Evolutionary conservation across 1,284 basidiomycete genomes (phyloP).

Genomic region (Rhodotorula sp.): DNA sequence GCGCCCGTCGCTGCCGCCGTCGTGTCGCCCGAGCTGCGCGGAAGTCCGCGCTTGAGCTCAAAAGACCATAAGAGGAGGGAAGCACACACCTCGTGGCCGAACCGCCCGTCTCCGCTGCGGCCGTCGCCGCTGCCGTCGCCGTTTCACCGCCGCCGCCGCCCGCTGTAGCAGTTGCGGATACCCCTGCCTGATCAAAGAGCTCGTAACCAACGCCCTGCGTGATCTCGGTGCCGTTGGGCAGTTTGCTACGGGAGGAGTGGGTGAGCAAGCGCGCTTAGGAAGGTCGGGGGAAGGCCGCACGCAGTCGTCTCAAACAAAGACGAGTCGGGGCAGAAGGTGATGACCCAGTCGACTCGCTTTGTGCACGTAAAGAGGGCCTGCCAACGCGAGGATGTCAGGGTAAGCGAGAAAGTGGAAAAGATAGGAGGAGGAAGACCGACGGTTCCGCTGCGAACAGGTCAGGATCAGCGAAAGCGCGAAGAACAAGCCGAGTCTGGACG

Average conservation of each 20-base stretch:
- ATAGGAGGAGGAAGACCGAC: not conserved
- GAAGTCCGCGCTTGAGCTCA: too few species aligned
- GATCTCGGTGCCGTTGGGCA: not conserved
- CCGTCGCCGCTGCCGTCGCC: not conserved
- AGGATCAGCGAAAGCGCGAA: not conserved
- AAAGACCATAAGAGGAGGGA: too few species aligned
- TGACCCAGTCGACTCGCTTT: slow-evolving; percentile 4
- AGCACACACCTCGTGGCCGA: not conserved
- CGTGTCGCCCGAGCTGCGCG: not conserved
- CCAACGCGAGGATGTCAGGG: too few species aligned
- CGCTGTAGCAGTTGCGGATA: not conserved
- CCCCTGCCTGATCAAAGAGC: not conserved
- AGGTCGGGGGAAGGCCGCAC: not conserved
- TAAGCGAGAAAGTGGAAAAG: not conserved
- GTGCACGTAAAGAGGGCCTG: slow-evolving; percentile 24
- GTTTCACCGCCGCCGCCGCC: not conserved
- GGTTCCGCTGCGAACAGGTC: not conserved
- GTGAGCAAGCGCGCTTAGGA: too few species aligned
- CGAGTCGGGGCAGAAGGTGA: slow-evolving; percentile 19
- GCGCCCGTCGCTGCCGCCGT: not conserved
- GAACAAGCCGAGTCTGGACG: not conserved
- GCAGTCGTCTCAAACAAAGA: not conserved
- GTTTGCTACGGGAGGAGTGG: not conserved
- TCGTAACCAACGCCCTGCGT: slow-evolving; percentile 4
- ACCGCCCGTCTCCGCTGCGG: not conserved